Evolutionary conservation across 2,329 filamentous ascomycete species (phyloP).

Genomic region (Ramichloridium luteum): DNA sequence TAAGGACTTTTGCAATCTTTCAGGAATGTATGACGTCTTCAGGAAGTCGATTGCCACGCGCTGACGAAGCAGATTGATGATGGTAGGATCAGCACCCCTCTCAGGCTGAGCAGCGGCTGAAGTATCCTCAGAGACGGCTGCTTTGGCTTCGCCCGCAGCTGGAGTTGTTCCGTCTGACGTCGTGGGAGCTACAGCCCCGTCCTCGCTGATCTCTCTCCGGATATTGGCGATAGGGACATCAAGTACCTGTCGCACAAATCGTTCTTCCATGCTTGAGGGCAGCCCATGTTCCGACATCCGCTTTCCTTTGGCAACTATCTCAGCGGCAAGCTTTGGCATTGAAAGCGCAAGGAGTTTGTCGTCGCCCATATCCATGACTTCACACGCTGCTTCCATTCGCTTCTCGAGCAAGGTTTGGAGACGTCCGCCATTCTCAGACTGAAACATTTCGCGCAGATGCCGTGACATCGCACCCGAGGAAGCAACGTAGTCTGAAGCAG

Average conservation of each 20-base stretch:
- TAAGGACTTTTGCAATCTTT: slow-evolving; percentile 24
- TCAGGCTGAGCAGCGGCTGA: slow-evolving; percentile 23
- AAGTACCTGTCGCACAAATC: slow-evolving; percentile 63
- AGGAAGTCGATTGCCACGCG: slow-evolving; percentile 55
- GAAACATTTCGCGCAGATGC: slow-evolving; percentile 48
- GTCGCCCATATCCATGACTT: slow-evolving; percentile 74
- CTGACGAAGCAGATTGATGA: slow-evolving; percentile 50
- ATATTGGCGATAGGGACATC: slow-evolving; percentile 64
- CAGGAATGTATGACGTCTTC: slow-evolving; percentile 46
- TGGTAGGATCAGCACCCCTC: slow-evolving; percentile 23
- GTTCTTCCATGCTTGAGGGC: slow-evolving; percentile 72
- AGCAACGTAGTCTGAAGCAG: slow-evolving; percentile 50
- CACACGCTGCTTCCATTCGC: slow-evolving; percentile 61
- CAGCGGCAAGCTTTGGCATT: slow-evolving; percentile 53
- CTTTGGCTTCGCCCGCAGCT: slow-evolving; percentile 4
- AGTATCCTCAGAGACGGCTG: slow-evolving; percentile 14
- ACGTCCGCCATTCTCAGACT: slow-evolving; percentile 8
- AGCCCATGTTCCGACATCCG: slow-evolving; percentile 53
- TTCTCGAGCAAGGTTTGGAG: slow-evolving; percentile 33
- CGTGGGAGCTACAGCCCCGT: slow-evolving; percentile 19
- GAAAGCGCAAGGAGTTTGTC: slow-evolving; percentile 77
- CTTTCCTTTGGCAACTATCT: slow-evolving; percentile 59
- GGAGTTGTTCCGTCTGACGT: slow-evolving; percentile 7
- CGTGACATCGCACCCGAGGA: slow-evolving; percentile 32
- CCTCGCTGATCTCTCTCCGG: slow-evolving; percentile 42